These are phyloP conservation scores for Capronia americana DNA, from an alignment of 2,329 filamentous ascomycete species.

Conservation along the genomic window DNA sequence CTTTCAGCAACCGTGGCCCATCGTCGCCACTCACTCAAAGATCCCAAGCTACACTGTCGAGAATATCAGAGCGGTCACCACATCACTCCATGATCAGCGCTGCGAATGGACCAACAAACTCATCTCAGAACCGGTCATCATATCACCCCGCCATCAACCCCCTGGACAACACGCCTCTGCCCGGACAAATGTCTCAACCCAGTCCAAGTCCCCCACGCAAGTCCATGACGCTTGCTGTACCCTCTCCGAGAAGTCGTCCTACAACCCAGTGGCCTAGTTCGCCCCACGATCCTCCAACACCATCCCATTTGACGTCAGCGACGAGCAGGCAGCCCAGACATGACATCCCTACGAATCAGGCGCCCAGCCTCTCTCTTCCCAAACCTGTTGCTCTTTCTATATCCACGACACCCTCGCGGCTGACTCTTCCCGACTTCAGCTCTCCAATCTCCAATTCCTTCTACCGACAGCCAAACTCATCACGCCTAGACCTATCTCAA, in stretches of 20 bases:
- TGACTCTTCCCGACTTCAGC: not conserved
- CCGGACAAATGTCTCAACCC: constrained; percentile 8
- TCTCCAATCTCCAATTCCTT: constrained; percentile 15
- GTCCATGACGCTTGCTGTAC: constrained; percentile 10
- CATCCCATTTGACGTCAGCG: not conserved
- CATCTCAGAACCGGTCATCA: constrained; percentile 12
- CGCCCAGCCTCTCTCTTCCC: not conserved
- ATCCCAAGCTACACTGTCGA: constrained; percentile 34
- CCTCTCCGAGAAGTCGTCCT: constrained; percentile 6
- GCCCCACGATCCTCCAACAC: not conserved
- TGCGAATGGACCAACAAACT: constrained; percentile 11
- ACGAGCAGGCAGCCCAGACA: not conserved
- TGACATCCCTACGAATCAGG: not conserved
- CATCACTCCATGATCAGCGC: constrained; percentile 35
- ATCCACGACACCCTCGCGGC: not conserved
- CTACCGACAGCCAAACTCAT: constrained; percentile 25
- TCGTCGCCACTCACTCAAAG: constrained; percentile 29
- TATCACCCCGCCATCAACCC: constrained; percentile 25
- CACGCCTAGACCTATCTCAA: constrained; percentile 25
- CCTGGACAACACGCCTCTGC: constrained; percentile 17
- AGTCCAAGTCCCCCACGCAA: not conserved
- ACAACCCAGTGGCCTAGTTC: not conserved
- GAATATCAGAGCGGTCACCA: constrained; percentile 37
- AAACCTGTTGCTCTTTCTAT: constrained; percentile 16
- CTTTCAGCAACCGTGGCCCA: constrained; percentile 24